phyloP scores from a whole-genome alignment of 1,139 yeast species.

The Debaryomycetaceae sp. region DNA sequence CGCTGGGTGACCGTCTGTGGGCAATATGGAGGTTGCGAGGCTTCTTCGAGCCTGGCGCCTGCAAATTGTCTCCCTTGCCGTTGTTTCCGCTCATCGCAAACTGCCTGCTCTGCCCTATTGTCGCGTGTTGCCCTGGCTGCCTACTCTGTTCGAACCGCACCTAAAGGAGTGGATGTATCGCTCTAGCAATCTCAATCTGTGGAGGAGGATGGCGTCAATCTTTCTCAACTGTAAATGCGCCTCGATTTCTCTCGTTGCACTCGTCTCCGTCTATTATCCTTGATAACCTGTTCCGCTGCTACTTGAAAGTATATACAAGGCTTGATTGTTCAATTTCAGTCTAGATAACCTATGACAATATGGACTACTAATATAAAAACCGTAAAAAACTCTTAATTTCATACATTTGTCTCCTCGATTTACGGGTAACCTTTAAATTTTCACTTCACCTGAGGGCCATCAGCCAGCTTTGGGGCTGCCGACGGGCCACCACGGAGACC shows the following conservation, averaged over 20 bases:
- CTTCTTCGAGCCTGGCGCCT: slow-evolving; percentile 19
- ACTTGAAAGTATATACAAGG: background rate
- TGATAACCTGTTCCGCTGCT: background rate
- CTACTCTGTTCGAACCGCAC: too few species aligned
- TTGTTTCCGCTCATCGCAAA: slow-evolving; percentile 1
- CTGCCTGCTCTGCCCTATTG: background rate
- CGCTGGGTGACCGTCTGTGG: slow-evolving; percentile 91
- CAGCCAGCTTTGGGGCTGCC: too few species aligned
- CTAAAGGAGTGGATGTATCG: background rate
- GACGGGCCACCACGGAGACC: too few species aligned
- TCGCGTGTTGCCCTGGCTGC: too few species aligned
- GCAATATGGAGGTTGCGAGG: slow-evolving; percentile 71
- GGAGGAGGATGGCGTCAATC: background rate
- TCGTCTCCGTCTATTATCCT: too few species aligned
- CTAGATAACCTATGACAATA: background rate
- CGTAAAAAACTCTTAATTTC: background rate
- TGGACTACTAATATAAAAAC: background rate
- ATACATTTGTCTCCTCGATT: background rate
- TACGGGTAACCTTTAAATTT: background rate
- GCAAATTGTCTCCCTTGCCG: slow-evolving; percentile 11
- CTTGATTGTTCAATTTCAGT: background rate
- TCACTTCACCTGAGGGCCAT: background rate
- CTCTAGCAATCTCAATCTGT: background rate
- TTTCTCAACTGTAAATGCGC: background rate
- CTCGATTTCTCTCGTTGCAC: background rate